Evolutionary conservation across 768 basidiomycete species (phyloP), one percentile per base, ranked within the genome.

Genomic region (Lactarius tabidus): DNA sequence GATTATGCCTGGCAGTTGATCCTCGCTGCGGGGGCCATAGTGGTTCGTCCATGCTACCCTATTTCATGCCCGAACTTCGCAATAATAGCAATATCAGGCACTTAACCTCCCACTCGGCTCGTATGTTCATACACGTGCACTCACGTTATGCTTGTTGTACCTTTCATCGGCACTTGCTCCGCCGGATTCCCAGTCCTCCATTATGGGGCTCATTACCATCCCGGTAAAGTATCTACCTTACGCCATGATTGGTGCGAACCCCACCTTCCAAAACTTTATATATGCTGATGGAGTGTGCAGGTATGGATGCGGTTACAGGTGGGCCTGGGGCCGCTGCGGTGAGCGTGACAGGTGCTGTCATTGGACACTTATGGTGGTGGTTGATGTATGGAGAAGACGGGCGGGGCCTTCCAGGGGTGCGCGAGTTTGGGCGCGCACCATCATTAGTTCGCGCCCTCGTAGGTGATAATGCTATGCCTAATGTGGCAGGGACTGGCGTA

Each of bases 341-440:
- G 31, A 77, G 82, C 29, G 72, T 91, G 56, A 86, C 87, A 0
- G 93, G 93, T 9, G 81, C 89, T 38, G 80, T 91, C 36, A 82
- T 87, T 2, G 93, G 93, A 0, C 91, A 95, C 72, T 73, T 84
- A 10, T 94, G 91, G 89, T 92, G 88, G 86, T 90, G 86, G 86
- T 72, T 77, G 29, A 80, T 91, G 9, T 86, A 73, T 12, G 80
- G 80, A 73, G 62, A 84, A 76, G n/a, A 74, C 68, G 53, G 89
- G 88, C 28, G 89, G 88, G 10, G 71, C 67, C 36, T 92, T 85
- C 88, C 66, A 89, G 71, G 78, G 77, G 66, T 75, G 75, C 28
- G 74, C 79, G 62, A 76, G 88, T 65, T 84, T 83, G 70, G 56
- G 52, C 62, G 38, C 28, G 68, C 60, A 57, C 70, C 69, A 29